phyloP scores from a whole-genome alignment of 2,329 filamentous ascomycete species.

The Exophiala calicioides region DNA sequence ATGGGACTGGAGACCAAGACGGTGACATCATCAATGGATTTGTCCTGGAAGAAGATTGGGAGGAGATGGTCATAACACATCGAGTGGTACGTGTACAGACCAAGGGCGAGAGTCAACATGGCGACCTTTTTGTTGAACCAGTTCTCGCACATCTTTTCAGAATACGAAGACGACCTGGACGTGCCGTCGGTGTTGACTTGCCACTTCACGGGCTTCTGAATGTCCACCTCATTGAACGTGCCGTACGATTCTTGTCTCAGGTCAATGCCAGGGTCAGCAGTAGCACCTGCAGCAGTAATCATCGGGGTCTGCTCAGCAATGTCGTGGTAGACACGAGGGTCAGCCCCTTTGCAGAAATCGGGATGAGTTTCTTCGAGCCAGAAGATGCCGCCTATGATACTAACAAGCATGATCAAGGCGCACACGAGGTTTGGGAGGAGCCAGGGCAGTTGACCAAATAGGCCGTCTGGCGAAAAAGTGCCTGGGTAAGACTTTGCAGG shows the following conservation, averaged over 20 bases:
- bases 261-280: slow-evolving; percentile 71
- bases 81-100: slow-evolving; percentile 85
- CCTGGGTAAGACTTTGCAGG: slow-evolving; percentile 73
- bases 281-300: slow-evolving; percentile 72
- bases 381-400: slow-evolving; percentile 77
- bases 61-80: slow-evolving; percentile 94
- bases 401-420: slow-evolving; percentile 71
- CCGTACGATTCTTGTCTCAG: slow-evolving; percentile 78
- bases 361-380: slow-evolving; percentile 88
- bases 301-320: slow-evolving; percentile 68
- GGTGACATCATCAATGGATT: slow-evolving; percentile 51
- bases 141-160: slow-evolving; percentile 44
- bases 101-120: slow-evolving; percentile 76
- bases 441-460: slow-evolving; percentile 81
- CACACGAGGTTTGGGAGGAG: slow-evolving; percentile 88
- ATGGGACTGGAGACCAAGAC: slow-evolving; percentile 47
- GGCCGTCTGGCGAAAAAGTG: slow-evolving; percentile 61
- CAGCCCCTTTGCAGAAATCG: slow-evolving; percentile 65
- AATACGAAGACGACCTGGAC: slow-evolving; percentile 36
- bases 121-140: slow-evolving; percentile 66
- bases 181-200: slow-evolving; percentile 51
- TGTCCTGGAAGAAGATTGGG: slow-evolving; percentile 89
- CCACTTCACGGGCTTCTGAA: slow-evolving; percentile 57
- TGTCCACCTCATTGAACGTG: slow-evolving; percentile 63
- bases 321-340: slow-evolving; percentile 41